Conservation (phyloP, 2,329 filamentous ascomycete species). For the Colletotrichum sp. region DNA sequence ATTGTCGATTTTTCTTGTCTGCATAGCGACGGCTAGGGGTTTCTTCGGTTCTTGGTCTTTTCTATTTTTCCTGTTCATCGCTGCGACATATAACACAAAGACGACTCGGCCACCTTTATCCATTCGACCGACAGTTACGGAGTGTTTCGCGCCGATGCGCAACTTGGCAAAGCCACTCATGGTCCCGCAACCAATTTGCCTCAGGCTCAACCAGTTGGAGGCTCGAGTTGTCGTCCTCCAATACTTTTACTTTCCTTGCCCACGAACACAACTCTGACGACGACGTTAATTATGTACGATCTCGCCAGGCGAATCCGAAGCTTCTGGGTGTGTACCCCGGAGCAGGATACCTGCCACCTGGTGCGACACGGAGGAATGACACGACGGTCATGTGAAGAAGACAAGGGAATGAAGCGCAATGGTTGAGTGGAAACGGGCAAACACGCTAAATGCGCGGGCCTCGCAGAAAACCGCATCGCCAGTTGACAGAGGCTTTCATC, state of each 20-base stretch:
- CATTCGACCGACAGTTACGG: not conserved
- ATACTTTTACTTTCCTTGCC: not conserved
- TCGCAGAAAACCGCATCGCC: not conserved
- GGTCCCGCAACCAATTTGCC: not conserved
- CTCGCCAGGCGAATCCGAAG: not conserved
- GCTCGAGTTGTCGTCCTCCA: not conserved
- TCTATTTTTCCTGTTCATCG: constrained; percentile 1
- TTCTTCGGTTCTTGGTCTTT: not conserved
- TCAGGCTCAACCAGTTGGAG: not conserved
- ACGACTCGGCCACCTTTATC: not conserved
- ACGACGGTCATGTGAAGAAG: not conserved
- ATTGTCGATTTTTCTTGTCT: constrained; percentile 23
- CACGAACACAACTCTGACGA: not conserved
- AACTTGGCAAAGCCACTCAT: not conserved
- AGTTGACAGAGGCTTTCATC: not conserved
- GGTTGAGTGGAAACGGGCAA: not conserved
- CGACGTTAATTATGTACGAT: not conserved
- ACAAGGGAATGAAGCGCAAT: not conserved
- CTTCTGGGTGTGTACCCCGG: not conserved
- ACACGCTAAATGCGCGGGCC: not conserved
- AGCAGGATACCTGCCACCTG: not conserved
- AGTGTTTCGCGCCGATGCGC: not conserved
- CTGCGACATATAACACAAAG: constrained; percentile 17
- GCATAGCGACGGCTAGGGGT: constrained; percentile 24
- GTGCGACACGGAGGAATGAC: constrained; percentile 3